phyloP scores from a whole-genome alignment of 208 protist species.

The Porcisia hertigi region DNA sequence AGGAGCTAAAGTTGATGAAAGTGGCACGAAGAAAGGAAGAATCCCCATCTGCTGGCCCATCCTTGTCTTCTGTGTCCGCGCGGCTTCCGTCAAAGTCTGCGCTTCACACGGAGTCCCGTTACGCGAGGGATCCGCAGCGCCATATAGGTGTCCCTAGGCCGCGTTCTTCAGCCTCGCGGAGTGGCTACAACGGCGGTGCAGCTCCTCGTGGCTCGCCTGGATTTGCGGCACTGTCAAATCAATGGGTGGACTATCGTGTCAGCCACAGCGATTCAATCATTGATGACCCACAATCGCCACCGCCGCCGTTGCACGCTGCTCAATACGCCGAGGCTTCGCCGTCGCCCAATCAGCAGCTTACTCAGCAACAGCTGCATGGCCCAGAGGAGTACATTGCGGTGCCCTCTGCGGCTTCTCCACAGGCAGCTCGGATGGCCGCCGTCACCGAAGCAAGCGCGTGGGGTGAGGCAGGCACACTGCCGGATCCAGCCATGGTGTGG shows the following conservation, averaged over 20 bases:
- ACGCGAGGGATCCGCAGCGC: background rate
- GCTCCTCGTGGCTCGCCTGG: background rate
- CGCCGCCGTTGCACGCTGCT: background rate
- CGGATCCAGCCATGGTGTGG: slow-evolving; percentile 89
- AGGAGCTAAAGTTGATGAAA: slow-evolving; percentile 78
- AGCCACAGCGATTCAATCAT: background rate
- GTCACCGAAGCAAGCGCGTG: slow-evolving; percentile 38
- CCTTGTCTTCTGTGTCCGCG: slow-evolving; percentile 22
- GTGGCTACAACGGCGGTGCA: background rate
- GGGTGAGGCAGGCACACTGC: slow-evolving; percentile 41
- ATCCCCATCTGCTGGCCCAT: slow-evolving; percentile 14
- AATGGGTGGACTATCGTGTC: slow-evolving; percentile 8
- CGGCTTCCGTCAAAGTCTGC: background rate
- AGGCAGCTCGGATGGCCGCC: slow-evolving; percentile 35
- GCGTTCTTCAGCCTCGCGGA: background rate
- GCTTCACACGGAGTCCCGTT: background rate
- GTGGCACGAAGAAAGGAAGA: slow-evolving; percentile 57
- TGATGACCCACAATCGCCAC: background rate
- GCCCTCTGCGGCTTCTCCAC: slow-evolving; percentile 39
- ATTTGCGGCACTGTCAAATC: background rate
- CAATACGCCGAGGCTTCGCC: background rate
- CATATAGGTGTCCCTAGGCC: background rate
- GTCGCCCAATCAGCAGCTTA: background rate
- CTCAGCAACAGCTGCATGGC: background rate
- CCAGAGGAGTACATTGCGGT: slow-evolving; percentile 46